A percentile compares a stretch with the other conserved stretches of the same genome.
These are phyloP conservation scores for Hymenoscyphus albidus DNA, from an alignment of 2,329 filamentous ascomycete species.

Conservation along the genomic window DNA sequence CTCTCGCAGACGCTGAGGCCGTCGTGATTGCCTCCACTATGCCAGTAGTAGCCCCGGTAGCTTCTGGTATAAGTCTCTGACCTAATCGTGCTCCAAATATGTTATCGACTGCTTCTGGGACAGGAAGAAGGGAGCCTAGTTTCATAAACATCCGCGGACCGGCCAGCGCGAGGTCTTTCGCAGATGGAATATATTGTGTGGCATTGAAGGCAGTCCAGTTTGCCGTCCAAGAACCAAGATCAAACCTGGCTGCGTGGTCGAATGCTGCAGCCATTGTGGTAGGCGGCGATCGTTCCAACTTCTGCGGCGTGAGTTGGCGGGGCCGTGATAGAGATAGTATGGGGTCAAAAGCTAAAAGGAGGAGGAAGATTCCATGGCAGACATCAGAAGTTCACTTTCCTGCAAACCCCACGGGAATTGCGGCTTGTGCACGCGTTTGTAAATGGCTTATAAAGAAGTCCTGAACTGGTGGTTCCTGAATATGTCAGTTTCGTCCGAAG, in stretches of 20 bases:
- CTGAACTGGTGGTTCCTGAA: not conserved
- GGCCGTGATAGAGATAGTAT: not conserved
- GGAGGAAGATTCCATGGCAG: not conserved
- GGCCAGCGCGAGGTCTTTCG: slow-evolving; percentile 65
- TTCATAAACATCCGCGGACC: slow-evolving; percentile 68
- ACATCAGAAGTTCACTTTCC: not conserved
- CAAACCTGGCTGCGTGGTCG: slow-evolving; percentile 34
- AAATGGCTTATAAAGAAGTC: not conserved
- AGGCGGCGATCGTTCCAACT: not conserved
- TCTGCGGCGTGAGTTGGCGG: not conserved
- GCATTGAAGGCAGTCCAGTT: slow-evolving; percentile 48
- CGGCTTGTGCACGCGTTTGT: not conserved
- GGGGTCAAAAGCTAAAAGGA: not conserved
- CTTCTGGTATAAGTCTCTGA: slow-evolving; percentile 56
- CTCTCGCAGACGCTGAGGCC: slow-evolving; percentile 40
- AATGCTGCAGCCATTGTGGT: slow-evolving; percentile 27
- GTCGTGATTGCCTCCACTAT: slow-evolving; percentile 38
- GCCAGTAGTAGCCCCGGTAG: slow-evolving; percentile 47
- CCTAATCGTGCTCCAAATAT: slow-evolving; percentile 49
- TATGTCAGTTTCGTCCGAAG: not conserved
- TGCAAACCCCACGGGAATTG: not conserved
- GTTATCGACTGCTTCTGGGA: slow-evolving; percentile 57
- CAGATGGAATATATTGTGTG: slow-evolving; percentile 57
- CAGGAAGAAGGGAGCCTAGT: slow-evolving; percentile 59
- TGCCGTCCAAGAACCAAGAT: slow-evolving; percentile 50